Evolutionary conservation across 2,329 filamentous ascomycete genomes (phyloP).

Genomic region (Simplicillium aogashimaense): DNA sequence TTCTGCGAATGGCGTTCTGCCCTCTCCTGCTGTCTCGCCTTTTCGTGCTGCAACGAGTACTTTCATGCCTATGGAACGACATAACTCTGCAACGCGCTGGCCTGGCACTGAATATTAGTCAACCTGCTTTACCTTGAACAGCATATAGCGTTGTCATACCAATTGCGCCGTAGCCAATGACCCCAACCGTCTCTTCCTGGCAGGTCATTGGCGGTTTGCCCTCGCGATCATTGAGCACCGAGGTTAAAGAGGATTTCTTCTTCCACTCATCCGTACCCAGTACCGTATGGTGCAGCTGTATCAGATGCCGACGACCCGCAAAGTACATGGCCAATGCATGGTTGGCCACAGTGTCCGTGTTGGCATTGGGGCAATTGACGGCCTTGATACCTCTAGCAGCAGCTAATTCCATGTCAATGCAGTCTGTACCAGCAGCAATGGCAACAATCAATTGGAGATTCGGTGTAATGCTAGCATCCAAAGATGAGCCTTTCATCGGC

Average conservation of each 20-base stretch:
- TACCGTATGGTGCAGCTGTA: slow-evolving; percentile 3
- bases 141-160: neutral
- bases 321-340: slow-evolving; percentile 62
- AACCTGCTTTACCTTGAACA: too few relatives aligned
- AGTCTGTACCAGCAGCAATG: slow-evolving; percentile 49
- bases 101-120: slow-evolving; percentile 8
- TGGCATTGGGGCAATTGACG: slow-evolving; percentile 63
- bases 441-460: slow-evolving; percentile 3
- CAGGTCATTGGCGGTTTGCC: slow-evolving; percentile 15
- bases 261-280: slow-evolving; percentile 7
- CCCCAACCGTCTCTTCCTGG: slow-evolving; percentile 14
- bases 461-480: neutral
- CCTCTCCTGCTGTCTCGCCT: neutral
- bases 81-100: slow-evolving; percentile 12
- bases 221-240: slow-evolving; percentile 8
- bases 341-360: slow-evolving; percentile 65
- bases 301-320: slow-evolving; percentile 23
- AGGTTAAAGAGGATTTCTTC: slow-evolving; percentile 8
- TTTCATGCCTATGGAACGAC: slow-evolving; percentile 12
- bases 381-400: slow-evolving; percentile 62
- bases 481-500: neutral
- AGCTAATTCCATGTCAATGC: slow-evolving; percentile 60
- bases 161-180: slow-evolving; percentile 15
- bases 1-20: slow-evolving; percentile 10
- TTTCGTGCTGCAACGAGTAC: slow-evolving; percentile 15